phyloP scores from a whole-genome alignment of 2,329 filamentous ascomycete genomes.

The Fusarium chaquense region DNA sequence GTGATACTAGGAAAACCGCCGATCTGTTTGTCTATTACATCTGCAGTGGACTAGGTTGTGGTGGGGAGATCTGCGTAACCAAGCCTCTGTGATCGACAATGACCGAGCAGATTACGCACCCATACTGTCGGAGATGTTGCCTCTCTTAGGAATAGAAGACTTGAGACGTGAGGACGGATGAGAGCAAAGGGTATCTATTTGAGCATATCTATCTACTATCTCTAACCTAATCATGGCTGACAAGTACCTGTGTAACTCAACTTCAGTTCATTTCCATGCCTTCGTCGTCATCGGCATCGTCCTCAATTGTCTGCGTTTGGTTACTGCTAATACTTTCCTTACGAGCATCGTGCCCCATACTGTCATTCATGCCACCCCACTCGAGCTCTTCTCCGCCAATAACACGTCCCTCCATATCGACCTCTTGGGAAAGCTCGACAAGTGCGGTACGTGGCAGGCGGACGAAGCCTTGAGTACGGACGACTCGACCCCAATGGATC shows the following conservation, averaged over 20 bases:
- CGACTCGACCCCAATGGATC: slow-evolving; percentile 93
- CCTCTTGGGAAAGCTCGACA: slow-evolving; percentile 92
- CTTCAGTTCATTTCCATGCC: slow-evolving; percentile 68
- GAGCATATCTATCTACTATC: slow-evolving; percentile 19
- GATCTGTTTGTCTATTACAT: background rate
- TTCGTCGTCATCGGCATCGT: slow-evolving; percentile 70
- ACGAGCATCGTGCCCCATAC: slow-evolving; percentile 55
- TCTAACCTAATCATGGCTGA: slow-evolving; percentile 4
- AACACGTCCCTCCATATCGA: slow-evolving; percentile 92
- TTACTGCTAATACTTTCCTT: slow-evolving; percentile 72
- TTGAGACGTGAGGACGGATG: background rate
- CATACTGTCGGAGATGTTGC: background rate
- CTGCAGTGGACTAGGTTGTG: background rate
- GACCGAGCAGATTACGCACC: background rate
- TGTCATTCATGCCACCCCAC: slow-evolving; percentile 63
- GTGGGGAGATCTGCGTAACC: background rate
- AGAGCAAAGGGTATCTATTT: slow-evolving; percentile 9
- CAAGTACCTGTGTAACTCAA: slow-evolving; percentile 2
- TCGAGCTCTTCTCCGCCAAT: slow-evolving; percentile 87
- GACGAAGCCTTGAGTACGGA: slow-evolving; percentile 88
- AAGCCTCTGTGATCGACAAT: background rate
- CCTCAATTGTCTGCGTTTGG: slow-evolving; percentile 68
- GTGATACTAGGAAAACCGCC: background rate
- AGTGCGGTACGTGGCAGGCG: slow-evolving; percentile 81
- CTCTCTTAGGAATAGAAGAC: background rate